These are phyloP conservation scores for Neurospora sublineolata DNA, from an alignment of 495 filamentous ascomycete genomes.

Conservation along the genomic window DNA sequence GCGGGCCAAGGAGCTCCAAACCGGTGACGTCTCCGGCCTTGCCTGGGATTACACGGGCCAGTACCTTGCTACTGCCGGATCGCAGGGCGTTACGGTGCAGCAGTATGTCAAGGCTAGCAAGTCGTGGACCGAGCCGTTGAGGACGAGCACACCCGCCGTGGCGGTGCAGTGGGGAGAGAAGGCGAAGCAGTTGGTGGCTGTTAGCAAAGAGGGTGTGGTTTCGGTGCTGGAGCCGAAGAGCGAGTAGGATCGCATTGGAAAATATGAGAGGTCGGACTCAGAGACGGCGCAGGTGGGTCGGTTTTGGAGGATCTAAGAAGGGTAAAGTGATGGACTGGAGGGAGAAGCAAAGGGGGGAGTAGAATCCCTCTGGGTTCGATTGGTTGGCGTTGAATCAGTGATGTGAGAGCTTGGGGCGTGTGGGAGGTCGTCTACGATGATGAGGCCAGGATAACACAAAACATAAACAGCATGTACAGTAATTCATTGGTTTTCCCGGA, in stretches of 20 bases:
- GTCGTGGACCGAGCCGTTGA: conserved; percentile 77
- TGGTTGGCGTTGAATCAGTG: not conserved
- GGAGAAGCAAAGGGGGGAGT: not conserved
- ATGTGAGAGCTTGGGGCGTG: not conserved
- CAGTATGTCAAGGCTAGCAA: conserved; percentile 76
- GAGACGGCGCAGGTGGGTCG: not conserved
- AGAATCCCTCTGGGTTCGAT: not conserved
- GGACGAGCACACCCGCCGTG: conserved; percentile 59
- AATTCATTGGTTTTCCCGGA: not conserved
- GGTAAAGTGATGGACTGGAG: not conserved
- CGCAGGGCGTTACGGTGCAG: conserved; percentile 72
- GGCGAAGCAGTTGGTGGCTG: conserved; percentile 60
- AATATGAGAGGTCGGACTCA: not conserved
- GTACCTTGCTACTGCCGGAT: conserved; percentile 73
- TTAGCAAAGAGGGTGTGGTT: conserved; percentile 64
- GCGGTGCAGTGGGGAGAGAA: conserved; percentile 66
- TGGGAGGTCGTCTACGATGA: not conserved
- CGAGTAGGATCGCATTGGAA: not conserved
- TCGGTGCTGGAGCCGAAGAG: conserved; percentile 44
- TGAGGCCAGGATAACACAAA: not conserved
- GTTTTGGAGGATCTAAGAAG: not conserved
- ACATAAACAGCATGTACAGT: not conserved
- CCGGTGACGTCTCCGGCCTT: conserved; percentile 61
- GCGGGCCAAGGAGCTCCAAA: conserved; percentile 67
- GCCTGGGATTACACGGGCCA: conserved; percentile 93